A percentile compares a stretch with the other conserved stretches of the same genome.
These are phyloP conservation scores for Arachis hypogaea DNA, from an alignment of 306 rosid species.

Conservation along the genomic window DNA sequence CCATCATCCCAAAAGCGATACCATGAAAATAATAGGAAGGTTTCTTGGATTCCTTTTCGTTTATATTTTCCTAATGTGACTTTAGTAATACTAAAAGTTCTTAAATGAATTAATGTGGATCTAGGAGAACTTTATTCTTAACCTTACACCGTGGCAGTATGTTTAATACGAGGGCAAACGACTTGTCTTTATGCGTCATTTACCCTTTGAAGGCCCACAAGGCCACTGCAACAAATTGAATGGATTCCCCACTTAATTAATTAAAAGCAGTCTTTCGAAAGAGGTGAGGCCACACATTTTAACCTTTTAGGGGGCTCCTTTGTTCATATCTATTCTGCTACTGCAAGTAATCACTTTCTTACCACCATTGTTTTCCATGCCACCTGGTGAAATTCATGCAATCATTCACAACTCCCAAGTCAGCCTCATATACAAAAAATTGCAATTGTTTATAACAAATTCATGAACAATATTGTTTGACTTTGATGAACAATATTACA, in stretches of 20 bases:
- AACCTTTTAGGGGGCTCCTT: not conserved
- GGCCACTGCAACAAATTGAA: conserved; percentile 19
- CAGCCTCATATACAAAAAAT: not conserved
- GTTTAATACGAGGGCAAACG: conserved; percentile 14
- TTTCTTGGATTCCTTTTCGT: not conserved
- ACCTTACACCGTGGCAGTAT: not conserved
- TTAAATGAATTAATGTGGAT: not conserved
- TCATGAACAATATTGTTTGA: not conserved
- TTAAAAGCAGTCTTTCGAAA: not conserved
- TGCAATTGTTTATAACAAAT: not conserved
- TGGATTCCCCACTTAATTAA: conserved; percentile 23
- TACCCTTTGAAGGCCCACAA: conserved; percentile 35
- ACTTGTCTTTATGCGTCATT: conserved; percentile 24
- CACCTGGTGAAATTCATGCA: conserved; percentile 1
- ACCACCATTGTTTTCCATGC: not conserved
- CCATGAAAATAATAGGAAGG: conserved; percentile 14
- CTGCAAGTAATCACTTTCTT: not conserved
- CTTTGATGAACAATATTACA: not conserved
- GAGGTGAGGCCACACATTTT: not conserved
- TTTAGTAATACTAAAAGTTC: conserved; percentile 17
- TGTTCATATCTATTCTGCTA: not conserved
- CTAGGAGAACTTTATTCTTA: conserved; percentile 5
- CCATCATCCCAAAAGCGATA: not conserved
- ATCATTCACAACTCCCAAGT: not conserved
- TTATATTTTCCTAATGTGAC: not conserved